A percentile compares a stretch with the other conserved stretches of the same genome.
Conservation (phyloP, 2,329 filamentous ascomycete genomes). For the Emmonsiellopsis sp. region DNA sequence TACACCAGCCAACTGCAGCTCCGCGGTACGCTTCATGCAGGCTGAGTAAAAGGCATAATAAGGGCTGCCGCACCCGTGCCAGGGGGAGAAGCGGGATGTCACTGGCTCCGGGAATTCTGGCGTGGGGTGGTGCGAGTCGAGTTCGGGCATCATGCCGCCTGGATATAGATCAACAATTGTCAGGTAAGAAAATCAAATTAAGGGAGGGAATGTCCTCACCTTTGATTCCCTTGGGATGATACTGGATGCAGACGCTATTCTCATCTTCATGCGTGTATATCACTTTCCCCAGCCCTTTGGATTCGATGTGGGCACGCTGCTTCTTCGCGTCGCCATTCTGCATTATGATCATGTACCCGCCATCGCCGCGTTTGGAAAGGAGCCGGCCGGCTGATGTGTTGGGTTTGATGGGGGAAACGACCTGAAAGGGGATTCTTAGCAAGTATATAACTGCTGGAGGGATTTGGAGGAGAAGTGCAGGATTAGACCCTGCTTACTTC, state of each 20-base stretch:
- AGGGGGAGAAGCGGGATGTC: conserved; percentile 31
- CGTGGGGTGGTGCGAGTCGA: conserved; percentile 30
- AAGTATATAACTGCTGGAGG: background rate
- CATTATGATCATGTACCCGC: conserved; percentile 44
- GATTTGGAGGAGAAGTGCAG: too few species aligned
- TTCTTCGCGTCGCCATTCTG: conserved; percentile 33
- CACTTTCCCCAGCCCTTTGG: conserved; percentile 25
- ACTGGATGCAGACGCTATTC: conserved; percentile 32
- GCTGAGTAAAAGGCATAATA: conserved; percentile 26
- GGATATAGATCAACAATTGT: background rate
- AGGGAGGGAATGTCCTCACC: conserved; percentile 14
- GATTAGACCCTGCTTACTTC: conserved; percentile 19
- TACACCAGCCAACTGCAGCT: conserved; percentile 28
- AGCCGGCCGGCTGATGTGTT: conserved; percentile 34
- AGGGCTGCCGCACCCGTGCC: conserved; percentile 34
- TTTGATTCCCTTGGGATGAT: conserved; percentile 36
- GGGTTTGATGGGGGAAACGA: conserved; percentile 30
- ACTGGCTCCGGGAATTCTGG: conserved; percentile 30
- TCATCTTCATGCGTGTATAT: conserved; percentile 28
- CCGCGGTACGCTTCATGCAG: conserved; percentile 27
- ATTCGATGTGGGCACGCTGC: conserved; percentile 30
- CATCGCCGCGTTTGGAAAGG: conserved; percentile 34
- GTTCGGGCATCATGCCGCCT: conserved; percentile 37
- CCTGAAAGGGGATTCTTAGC: conserved; percentile 6
- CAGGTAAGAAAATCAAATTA: background rate